Evolutionary conservation across 164 flowering plant genomes (phyloP), one percentile per base, ranked within the genome.

Genomic region (Umbilicus rupestris): DNA sequence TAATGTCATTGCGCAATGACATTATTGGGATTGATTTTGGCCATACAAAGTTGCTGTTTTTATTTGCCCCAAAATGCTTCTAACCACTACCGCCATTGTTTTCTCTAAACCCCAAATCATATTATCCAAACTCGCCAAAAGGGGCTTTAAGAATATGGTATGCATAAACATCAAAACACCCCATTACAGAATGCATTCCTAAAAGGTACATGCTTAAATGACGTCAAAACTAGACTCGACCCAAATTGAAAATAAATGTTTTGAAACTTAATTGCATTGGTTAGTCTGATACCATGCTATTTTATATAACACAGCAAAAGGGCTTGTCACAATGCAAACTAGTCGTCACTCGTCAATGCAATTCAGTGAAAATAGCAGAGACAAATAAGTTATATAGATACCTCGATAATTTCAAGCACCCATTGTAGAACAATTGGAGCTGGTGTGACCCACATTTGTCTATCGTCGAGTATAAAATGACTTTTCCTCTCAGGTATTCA

Each of bases 11-110:
- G 28, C 22, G 7, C 7, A 26, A 22, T 9, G 22, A n/a, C 57
- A 50, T 22, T 50, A 47, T 47, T 24, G n/a, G 24, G 6, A 47
- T 47, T 4, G 52, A 19, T 47, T n/a, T 47, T 24, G 1, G 9
- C 24, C 6, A 19, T 46, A 46, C 15, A 46, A 46, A 3, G 37
- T 35, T 7, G 7, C 37, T 12, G 12, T 41, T 41, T 52, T 52
- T 20, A 52, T 52, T 26, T 52, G 29, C 30, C 3, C 44, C 30
- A 3, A 24, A 52, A 52, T 24, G 58, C 12, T 52, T 52, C 30
- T 24, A 52, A n/a, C n/a, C n/a, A n/a, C n/a, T n/a, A n/a, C n/a
- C n/a, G 12, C 58, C 58, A 52, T 22, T 47, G 44, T 52, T 52
- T 52, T 24, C 58, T 52, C 58, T 9, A 24, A 22, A 52, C 8